Evolutionary conservation across 371 early-diverging fungal species (phyloP).

Genomic region (Syncephalastrum racemosum): DNA sequence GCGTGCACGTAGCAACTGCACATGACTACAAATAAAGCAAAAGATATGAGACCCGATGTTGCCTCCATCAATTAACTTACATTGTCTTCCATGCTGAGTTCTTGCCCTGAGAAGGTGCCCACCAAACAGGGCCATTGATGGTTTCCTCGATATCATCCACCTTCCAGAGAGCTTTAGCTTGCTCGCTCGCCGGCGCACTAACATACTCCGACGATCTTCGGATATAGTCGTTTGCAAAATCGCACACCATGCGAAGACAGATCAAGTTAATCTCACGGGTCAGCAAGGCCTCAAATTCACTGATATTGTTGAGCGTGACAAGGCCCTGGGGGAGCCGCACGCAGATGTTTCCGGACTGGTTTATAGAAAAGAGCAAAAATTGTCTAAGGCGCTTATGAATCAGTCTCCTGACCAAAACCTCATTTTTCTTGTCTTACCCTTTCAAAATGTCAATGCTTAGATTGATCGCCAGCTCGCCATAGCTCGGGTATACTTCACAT

Average conservation of each 20-base stretch:
- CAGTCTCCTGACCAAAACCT: neutral
- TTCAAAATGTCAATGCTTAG: conserved; percentile 36
- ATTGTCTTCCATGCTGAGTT: conserved; percentile 29
- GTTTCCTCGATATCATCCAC: conserved; percentile 51
- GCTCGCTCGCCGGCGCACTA: conserved; percentile 21
- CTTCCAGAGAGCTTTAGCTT: conserved; percentile 37
- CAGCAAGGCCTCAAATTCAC: conserved; percentile 45
- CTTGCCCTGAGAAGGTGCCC: conserved; percentile 12
- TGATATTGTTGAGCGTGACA: conserved; percentile 37
- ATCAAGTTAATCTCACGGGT: conserved; percentile 47
- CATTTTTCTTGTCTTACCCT: conserved; percentile 27
- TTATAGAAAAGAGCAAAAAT: conserved; percentile 20
- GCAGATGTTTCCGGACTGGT: conserved; percentile 39
- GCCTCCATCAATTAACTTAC: conserved; percentile 21
- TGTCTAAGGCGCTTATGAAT: neutral
- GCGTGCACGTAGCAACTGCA: conserved; percentile 13
- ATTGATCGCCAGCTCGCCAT: conserved; percentile 27
- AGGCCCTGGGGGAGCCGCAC: conserved; percentile 43
- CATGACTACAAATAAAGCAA: conserved; percentile 13
- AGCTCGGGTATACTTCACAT: conserved; percentile 33
- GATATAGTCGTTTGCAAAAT: conserved; percentile 45
- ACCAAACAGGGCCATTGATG: conserved; percentile 38
- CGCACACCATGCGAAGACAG: conserved; percentile 41
- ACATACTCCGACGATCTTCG: conserved; percentile 16
- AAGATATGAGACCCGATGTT: neutral